Evolutionary conservation across 768 basidiomycete species (phyloP), one percentile per base, ranked within the genome.

Genomic region (Calocybe cyanea): DNA sequence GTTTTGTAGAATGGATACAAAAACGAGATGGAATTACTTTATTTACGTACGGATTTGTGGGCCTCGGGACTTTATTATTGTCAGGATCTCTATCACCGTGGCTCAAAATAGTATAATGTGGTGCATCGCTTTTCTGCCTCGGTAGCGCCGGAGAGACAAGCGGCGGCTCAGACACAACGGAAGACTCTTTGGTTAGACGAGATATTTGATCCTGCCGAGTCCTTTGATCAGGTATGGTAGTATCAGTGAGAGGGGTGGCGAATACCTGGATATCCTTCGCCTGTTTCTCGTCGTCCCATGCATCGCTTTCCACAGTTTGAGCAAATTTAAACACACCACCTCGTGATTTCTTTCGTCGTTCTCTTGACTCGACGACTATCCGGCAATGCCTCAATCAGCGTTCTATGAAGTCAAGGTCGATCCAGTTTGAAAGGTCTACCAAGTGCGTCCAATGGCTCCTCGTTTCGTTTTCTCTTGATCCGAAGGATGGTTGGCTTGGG

Each of bases 391-490:
- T n/a, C n/a, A n/a, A 41, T 52, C 40, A 39, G 43, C 37, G 45
- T 46, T 23, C 41, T 40, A 32, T 41, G 45, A 43, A 36, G 25
- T n/a, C 38, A 45, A 47, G n/a, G 38, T 52, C 31, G 41, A 46
- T 39, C 21, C 45, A 50, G 38, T 28, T 14, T 32, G 28, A 15
- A 35, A 62, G 43, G 28, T 71, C 55, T 67, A 85, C 88, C 84
- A 52, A 91, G 70, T 28, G 85, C 88, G 65, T 91, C 88, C 38
- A 90, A 68, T 28, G 88, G 85, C 57, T 89, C 88, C 53, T 91
- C 88, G 28, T 78, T 85, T 18, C 89, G 73, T 57, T 89, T 90
- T 25, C 88, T 76, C 62, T 91, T 91, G 63, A 91, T 88, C 24
- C 89, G 79, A 24, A 91, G 63, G 55, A 91, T 83, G 0, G 88